phyloP scores from a whole-genome alignment of 805 yeast species.

The Yamadazyma kitorensis region DNA sequence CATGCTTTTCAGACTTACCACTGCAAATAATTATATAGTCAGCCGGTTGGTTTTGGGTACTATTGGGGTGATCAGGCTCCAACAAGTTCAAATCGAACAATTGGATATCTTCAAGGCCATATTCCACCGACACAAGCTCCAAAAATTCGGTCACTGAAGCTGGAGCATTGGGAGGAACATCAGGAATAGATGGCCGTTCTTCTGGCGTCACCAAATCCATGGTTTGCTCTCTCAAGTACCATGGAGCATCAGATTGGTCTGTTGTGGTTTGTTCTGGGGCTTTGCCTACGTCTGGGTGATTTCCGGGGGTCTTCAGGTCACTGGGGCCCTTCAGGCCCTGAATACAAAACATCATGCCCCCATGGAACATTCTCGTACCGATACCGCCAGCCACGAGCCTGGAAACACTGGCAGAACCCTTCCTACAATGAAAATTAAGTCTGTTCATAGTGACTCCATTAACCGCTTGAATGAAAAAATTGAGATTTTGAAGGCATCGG shows the following conservation, averaged over 20 bases:
- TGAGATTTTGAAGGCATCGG: too few relatives aligned
- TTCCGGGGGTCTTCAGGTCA: too few relatives aligned
- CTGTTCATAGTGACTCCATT: too few relatives aligned
- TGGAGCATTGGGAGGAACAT: conserved; percentile 61
- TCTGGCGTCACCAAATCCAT: neutral
- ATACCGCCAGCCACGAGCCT: too few relatives aligned
- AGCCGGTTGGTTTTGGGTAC: conserved; percentile 24
- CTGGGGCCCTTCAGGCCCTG: too few relatives aligned
- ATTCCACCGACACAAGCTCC: conserved; percentile 48
- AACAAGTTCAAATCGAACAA: conserved; percentile 61
- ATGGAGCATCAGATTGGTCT: conserved; percentile 49
- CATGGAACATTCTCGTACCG: too few relatives aligned
- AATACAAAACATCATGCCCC: too few relatives aligned
- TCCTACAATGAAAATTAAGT: too few relatives aligned
- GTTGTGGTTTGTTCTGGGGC: too few relatives aligned
- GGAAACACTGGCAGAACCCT: too few relatives aligned
- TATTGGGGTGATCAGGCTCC: conserved; percentile 27
- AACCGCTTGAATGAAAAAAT: too few relatives aligned
- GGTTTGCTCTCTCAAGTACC: conserved; percentile 56
- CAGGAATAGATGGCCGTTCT: conserved; percentile 39
- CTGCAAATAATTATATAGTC: conserved; percentile 56
- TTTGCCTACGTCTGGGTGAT: too few relatives aligned
- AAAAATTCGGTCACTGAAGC: conserved; percentile 43
- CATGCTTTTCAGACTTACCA: conserved; percentile 75
- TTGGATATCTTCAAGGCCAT: conserved; percentile 63